Evolutionary conservation across 495 filamentous ascomycete genomes (phyloP), one percentile per base, ranked within the genome.

Genomic region (Tuber microsphaerosporum): DNA sequence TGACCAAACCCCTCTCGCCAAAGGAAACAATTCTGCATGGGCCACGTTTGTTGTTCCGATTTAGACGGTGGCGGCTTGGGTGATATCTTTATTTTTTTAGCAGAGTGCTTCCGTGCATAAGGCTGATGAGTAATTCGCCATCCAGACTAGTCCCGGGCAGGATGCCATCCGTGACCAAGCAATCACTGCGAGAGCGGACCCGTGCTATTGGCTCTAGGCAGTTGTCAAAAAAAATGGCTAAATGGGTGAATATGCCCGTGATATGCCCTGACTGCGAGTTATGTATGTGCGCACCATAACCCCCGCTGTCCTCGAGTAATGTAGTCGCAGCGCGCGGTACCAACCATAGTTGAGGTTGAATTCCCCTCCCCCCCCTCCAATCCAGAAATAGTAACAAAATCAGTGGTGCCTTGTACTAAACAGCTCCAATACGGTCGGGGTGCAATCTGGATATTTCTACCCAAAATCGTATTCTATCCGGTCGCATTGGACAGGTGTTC

Each of bases 51-150:
- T 31, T n/a, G 72, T 75, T 79, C 77, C 77, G 73, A 79, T 79
- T 79, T 75, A 75, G 76, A 34, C 56, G 31, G 56, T 65, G 56
- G 56, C 56, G 56, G 73, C 61, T 70, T 76, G 71, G 75, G 77
- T 79, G 77, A 79, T 79, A 79, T 79, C 77, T 73, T 79, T 79
- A 79, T 79, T 79, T 79, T 79, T 73, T 75, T 73, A 79, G 76
- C 70, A 71, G 69, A 20, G 26, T 71, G n/a, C 41, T n/a, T 70
- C 68, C 78, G 76, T 71, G 75, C 76, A 79, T 79, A 79, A 79
- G 77, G 77, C 77, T 79, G 77, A 79, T 79, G 77, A 69, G 69
- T 56, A 71, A 71, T 51, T 72, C 76, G 43, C 22, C 44, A 61
- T 46, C 14, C 12, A 16, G 56, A 26, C 69, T 41, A n/a, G 44